A percentile compares a stretch with the other conserved stretches of the same genome.
phyloP scores from a whole-genome alignment of 2,329 filamentous ascomycete genomes.

The Neophaeococcomyces aloes region DNA sequence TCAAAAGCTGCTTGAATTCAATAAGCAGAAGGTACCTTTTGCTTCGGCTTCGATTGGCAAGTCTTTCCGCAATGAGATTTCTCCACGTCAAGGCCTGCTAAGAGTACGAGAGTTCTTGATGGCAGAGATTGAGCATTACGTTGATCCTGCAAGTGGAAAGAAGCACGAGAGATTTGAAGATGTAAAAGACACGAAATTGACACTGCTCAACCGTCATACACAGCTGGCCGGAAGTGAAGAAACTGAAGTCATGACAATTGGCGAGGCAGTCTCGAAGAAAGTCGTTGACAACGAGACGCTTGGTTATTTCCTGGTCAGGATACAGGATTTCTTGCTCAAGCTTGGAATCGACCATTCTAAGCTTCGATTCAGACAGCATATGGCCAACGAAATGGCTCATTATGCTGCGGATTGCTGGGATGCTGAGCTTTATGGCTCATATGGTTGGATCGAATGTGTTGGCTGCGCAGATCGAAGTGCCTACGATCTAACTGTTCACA shows the following conservation, averaged over 20 bases:
- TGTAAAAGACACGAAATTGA: slow-evolving; percentile 71
- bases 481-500: slow-evolving; percentile 86
- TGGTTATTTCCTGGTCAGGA: slow-evolving; percentile 91
- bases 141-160: slow-evolving; percentile 89
- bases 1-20: slow-evolving; percentile 89
- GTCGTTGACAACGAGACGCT: slow-evolving; percentile 95
- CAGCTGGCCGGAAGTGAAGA: slow-evolving; percentile 79
- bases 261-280: slow-evolving; percentile 69
- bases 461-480: slow-evolving; percentile 93
- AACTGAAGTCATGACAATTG: slow-evolving; percentile 63
- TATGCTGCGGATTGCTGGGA: slow-evolving; percentile 98
- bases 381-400: slow-evolving; percentile 83
- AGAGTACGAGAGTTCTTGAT: slow-evolving; percentile 96
- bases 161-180: slow-evolving; percentile 82
- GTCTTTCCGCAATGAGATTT: slow-evolving; percentile 97
- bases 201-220: slow-evolving; percentile 71
- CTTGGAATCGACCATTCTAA: slow-evolving; percentile 81
- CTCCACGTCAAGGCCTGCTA: slow-evolving; percentile 77
- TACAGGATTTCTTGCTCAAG: slow-evolving; percentile 78
- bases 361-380: slow-evolving; percentile 93
- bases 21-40: slow-evolving; percentile 90
- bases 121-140: slow-evolving; percentile 98
- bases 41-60: slow-evolving; percentile 95
- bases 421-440: slow-evolving; percentile 79
- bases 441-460: slow-evolving; percentile 97